phyloP scores from a whole-genome alignment of 208 protist genomes.

The Acanthamoeba lenticulata region DNA sequence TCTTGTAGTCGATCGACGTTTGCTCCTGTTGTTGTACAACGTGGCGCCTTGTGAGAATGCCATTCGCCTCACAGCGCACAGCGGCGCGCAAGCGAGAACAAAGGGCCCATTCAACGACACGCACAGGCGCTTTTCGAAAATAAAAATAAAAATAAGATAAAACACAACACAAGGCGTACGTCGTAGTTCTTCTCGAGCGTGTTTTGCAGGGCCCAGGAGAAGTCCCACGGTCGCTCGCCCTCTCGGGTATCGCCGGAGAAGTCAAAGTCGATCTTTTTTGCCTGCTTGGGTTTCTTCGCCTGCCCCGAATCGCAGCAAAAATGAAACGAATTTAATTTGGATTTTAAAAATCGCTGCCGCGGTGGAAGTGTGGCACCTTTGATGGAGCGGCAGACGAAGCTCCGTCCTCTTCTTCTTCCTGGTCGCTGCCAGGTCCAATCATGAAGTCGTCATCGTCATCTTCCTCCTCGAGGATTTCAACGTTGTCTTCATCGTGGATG shows the following conservation, averaged over 20 bases:
- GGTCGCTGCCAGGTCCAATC: background rate
- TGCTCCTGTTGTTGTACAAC: constrained; percentile 5
- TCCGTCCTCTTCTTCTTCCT: background rate
- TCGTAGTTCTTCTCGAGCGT: constrained; percentile 41
- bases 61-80: background rate
- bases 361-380: too few species aligned
- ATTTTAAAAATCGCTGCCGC: background rate
- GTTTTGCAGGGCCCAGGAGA: background rate
- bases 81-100: background rate
- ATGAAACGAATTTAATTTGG: background rate
- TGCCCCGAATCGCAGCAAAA: background rate
- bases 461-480: constrained; percentile 29
- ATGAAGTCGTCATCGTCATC: background rate
- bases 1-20: constrained; percentile 57
- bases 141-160: too few species aligned
- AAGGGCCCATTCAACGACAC: background rate
- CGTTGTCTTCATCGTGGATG: constrained; percentile 14
- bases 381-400: background rate
- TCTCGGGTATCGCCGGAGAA: background rate
- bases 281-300: background rate
- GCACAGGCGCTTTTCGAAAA: too few species aligned
- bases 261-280: background rate
- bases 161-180: background rate
- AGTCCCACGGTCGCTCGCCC: constrained; percentile 6
- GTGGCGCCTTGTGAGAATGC: too few species aligned